Evolutionary conservation across 164 flowering plant species (phyloP).

Genomic region (Pachysandra terminalis): DNA sequence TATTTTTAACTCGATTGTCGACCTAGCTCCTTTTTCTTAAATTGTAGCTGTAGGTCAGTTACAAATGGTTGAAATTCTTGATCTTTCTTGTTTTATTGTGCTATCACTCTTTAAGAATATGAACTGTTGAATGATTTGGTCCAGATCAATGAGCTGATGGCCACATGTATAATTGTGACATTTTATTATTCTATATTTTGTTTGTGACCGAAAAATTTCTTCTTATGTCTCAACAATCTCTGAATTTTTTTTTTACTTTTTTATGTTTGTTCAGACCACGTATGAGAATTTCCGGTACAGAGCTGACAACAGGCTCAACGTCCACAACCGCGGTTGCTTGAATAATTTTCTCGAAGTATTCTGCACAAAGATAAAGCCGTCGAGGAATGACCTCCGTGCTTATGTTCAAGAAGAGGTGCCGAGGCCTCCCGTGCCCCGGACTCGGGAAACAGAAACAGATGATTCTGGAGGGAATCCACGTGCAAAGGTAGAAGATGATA

Average conservation of each 20-base stretch:
- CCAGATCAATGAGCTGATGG: neutral
- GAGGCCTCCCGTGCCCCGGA: slow-evolving; percentile 34
- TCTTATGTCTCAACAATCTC: neutral
- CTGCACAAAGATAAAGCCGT: slow-evolving; percentile 59
- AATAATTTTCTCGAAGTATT: slow-evolving; percentile 77
- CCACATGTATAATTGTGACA: neutral
- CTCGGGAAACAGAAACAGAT: slow-evolving; percentile 43
- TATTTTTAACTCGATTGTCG: neutral
- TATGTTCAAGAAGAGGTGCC: slow-evolving; percentile 54
- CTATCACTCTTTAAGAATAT: too few relatives aligned
- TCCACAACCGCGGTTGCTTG: slow-evolving; percentile 60
- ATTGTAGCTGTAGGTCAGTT: neutral
- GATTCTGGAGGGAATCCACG: slow-evolving; percentile 54
- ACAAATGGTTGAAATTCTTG: neutral
- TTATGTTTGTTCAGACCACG: slow-evolving; percentile 59
- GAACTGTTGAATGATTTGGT: neutral
- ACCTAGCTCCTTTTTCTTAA: neutral
- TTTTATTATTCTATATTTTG: too few relatives aligned
- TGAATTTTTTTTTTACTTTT: too few relatives aligned
- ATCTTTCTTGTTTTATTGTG: neutral
- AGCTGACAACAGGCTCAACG: slow-evolving; percentile 68
- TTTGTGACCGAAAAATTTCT: too few relatives aligned
- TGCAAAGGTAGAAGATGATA: slow-evolving; percentile 79
- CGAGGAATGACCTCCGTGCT: slow-evolving; percentile 79
- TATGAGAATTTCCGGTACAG: slow-evolving; percentile 88